Conservation (phyloP, 1,284 basidiomycete species). For the Fomitopsis pinicola region DNA sequence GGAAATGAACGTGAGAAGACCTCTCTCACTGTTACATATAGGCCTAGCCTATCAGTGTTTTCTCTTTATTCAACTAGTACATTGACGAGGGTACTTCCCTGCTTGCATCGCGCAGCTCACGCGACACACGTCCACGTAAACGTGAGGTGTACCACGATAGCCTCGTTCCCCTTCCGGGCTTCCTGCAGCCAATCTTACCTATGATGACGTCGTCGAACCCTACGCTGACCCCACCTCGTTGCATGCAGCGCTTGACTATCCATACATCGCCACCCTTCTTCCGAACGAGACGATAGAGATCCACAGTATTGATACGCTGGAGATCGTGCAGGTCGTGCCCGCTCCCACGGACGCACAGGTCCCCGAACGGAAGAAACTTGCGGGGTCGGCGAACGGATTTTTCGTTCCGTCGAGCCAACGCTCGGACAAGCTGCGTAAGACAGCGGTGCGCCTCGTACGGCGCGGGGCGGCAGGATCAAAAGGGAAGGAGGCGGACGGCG, state of each 20-base stretch:
- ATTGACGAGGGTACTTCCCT: not conserved
- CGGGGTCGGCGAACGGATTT: slow-evolving; percentile 50
- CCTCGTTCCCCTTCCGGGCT: not conserved
- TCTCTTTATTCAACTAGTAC: not conserved
- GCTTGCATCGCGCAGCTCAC: not conserved
- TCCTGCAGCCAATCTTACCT: not conserved
- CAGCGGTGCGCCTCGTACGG: slow-evolving; percentile 18
- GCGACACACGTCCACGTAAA: slow-evolving; percentile 3
- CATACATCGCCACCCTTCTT: slow-evolving; percentile 74
- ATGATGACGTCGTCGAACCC: not conserved
- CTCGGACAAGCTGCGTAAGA: slow-evolving; percentile 46
- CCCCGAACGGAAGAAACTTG: slow-evolving; percentile 29
- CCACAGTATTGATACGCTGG: slow-evolving; percentile 75
- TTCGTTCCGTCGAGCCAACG: slow-evolving; percentile 57
- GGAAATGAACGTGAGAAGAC: not conserved
- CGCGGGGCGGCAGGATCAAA: not conserved
- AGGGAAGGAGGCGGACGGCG: not conserved
- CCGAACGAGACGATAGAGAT: slow-evolving; percentile 78
- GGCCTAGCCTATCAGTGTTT: not conserved
- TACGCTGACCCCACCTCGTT: slow-evolving; percentile 1
- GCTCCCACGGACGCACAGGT: slow-evolving; percentile 33
- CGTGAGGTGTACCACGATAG: not conserved
- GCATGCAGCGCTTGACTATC: slow-evolving; percentile 70
- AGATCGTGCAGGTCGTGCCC: slow-evolving; percentile 67
- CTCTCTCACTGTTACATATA: not conserved